Evolutionary conservation across 2,329 filamentous ascomycete species (phyloP), one percentile per base, ranked within the genome.

Genomic region (Penicillium sp.): DNA sequence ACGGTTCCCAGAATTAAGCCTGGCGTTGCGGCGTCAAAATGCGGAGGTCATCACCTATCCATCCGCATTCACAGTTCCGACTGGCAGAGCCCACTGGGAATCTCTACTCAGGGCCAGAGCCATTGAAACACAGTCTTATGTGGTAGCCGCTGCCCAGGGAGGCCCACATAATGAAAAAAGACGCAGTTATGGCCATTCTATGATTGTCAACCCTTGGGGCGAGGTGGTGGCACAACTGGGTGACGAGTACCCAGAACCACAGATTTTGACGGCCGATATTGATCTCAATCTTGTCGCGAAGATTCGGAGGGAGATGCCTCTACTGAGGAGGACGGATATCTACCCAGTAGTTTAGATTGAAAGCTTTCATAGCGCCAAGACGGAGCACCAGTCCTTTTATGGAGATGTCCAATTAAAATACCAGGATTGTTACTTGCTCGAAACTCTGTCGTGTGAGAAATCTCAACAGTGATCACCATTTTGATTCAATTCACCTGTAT

Each of bases 171-270:
- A 92, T 68, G 85, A 87, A 63, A 92, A 88, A 76, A 82, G 94
- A 60, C 84, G 85, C 30, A 96, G 91, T 76, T 97, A 95, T 78
- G 94, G 94, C 0, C 89, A 92, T 73, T 91, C 90, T 68, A 87
- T 96, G 80, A 89, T 96, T 51, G 83, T 97, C 28, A 89, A 91
- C 74, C 93, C 94, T 0, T 97, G 93, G 92, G 94, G 94, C 0
- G 83, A 85, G 59, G 84, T 97, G 1, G 73, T 92, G 43, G 83
- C 88, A 3, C 83, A 89, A 71, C 82, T 82, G 89, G 71, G 78
- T 62, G 80, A 81, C n/a, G 76, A 77, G 25, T 70, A 71, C 40
- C 66, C 74, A 33, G 79, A 82, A 57, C 78, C 82, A 6, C 77
- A 81, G 53, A 79, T 84, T 64, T 78, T 78, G 3, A 73, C 79